A percentile compares a stretch with the other conserved stretches of the same genome.
Evolutionary conservation across 352 stramenopile genomes (phyloP).

Genomic region (Phytophthora lateralis): DNA sequence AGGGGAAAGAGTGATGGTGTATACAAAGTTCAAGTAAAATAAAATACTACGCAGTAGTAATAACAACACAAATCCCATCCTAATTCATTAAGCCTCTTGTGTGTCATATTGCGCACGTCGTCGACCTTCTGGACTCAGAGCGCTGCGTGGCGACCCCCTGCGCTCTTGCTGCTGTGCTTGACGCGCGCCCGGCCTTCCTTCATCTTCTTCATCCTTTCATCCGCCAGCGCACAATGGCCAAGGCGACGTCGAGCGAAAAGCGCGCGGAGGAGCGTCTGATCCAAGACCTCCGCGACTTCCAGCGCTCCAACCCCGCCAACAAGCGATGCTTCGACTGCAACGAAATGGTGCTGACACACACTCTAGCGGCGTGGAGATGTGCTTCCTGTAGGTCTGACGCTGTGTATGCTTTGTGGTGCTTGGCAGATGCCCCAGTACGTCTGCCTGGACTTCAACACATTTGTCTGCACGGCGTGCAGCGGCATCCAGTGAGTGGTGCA

Average conservation of each 20-base stretch:
- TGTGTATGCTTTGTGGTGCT: conserved; percentile 5
- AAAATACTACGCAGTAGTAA: no score
- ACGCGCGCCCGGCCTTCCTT: not conserved
- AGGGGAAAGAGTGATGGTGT: not conserved
- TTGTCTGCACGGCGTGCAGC: conserved; percentile 94
- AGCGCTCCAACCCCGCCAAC: conserved; percentile 71
- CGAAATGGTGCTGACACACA: conserved; percentile 66
- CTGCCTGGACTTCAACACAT: conserved; percentile 93
- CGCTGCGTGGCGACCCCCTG: conserved; percentile 2
- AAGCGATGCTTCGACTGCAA: conserved; percentile 92
- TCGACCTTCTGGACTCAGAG: conserved; percentile 4
- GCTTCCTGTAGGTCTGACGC: conserved; percentile 11
- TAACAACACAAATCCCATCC: not conserved
- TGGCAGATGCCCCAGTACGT: conserved; percentile 91
- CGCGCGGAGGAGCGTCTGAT: conserved; percentile 81
- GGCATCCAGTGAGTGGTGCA: conserved; percentile 88
- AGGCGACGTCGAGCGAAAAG: conserved; percentile 67
- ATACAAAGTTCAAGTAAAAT: no score
- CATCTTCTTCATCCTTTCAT: not conserved
- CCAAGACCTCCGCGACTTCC: conserved; percentile 88
- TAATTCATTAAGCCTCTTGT: not conserved
- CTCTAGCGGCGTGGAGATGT: not conserved
- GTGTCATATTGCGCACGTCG: conserved; percentile 4
- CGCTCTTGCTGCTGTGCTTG: not conserved
- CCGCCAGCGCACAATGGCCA: conserved; percentile 23